Evolutionary conservation across 345 rosid genomes (phyloP).

Genomic region (Alliaria petiolata): DNA sequence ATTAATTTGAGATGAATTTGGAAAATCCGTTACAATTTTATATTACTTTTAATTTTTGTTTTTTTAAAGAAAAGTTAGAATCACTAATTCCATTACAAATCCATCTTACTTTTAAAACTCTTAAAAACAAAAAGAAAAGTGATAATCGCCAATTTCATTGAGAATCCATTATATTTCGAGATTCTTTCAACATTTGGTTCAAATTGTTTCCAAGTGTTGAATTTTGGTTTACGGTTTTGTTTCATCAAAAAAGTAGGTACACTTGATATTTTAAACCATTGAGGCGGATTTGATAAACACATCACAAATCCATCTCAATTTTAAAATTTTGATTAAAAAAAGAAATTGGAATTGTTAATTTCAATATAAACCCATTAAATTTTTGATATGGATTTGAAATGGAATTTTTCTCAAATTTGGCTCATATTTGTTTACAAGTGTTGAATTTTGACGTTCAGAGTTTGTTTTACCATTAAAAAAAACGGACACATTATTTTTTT

Average conservation of each 20-base stretch:
- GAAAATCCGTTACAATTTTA: too few relatives aligned
- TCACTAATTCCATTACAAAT: too few relatives aligned
- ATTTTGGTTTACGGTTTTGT: not conserved
- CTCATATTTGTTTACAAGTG: too few relatives aligned
- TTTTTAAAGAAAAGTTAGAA: not conserved
- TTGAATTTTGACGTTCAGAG: too few relatives aligned
- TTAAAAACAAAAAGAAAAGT: not conserved
- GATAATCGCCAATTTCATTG: fast-evolving
- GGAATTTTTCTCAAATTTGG: too few relatives aligned
- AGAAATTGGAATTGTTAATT: too few relatives aligned
- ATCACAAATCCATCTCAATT: not conserved
- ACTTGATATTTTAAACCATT: not conserved
- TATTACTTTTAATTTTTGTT: not conserved
- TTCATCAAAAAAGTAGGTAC: not conserved
- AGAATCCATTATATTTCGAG: not conserved
- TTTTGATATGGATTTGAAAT: too few relatives aligned
- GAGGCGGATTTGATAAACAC: not conserved
- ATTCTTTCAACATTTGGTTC: not conserved
- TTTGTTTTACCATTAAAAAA: too few relatives aligned
- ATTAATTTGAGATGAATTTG: too few relatives aligned
- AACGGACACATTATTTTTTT: too few relatives aligned
- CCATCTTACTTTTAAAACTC: not conserved
- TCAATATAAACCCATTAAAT: too few relatives aligned
- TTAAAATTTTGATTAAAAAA: too few relatives aligned
- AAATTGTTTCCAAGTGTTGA: not conserved